Evolutionary conservation across 1,139 yeast species (phyloP).

Genomic region (Suhomyces guaymorum): DNA sequence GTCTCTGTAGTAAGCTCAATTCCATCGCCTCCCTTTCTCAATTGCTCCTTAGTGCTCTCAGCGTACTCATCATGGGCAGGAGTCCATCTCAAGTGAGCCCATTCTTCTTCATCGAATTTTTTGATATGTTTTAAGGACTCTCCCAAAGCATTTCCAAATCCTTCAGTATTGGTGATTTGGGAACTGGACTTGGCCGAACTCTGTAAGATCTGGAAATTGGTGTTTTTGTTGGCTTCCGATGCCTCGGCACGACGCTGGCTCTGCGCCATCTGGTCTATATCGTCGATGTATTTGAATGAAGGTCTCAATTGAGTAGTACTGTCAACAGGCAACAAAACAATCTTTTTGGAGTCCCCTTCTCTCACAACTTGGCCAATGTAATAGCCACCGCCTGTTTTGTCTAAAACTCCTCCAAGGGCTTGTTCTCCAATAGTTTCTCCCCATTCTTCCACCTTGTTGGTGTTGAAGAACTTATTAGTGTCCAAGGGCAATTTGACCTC

Average conservation of each 20-base stretch:
- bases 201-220: slow-evolving; percentile 48
- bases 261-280: slow-evolving; percentile 32
- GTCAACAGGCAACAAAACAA: slow-evolving; percentile 67
- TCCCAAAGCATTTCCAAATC: slow-evolving; percentile 64
- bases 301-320: slow-evolving; percentile 81
- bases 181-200: slow-evolving; percentile 48
- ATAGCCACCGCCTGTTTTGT: slow-evolving; percentile 52
- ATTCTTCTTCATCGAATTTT: slow-evolving; percentile 72
- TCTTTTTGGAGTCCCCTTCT: slow-evolving; percentile 31
- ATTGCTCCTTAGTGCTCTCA: slow-evolving; percentile 28
- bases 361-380: slow-evolving; percentile 38
- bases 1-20: slow-evolving; percentile 29
- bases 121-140: slow-evolving; percentile 78
- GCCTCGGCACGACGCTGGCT: slow-evolving; percentile 30
- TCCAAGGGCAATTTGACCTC: slow-evolving; percentile 75
- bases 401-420: slow-evolving; percentile 67
- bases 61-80: slow-evolving; percentile 40
- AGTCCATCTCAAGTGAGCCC: slow-evolving; percentile 51
- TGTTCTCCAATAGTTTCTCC: slow-evolving; percentile 58
- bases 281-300: slow-evolving; percentile 74
- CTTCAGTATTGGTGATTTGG: slow-evolving; percentile 72
- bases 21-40: slow-evolving; percentile 25
- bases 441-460: slow-evolving; percentile 63
- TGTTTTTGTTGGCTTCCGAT: slow-evolving; percentile 34
- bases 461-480: slow-evolving; percentile 64